Evolutionary conservation across 2,329 filamentous ascomycete species (phyloP), one percentile per base, ranked within the genome.

Genomic region (Didymosphaeria variabile): DNA sequence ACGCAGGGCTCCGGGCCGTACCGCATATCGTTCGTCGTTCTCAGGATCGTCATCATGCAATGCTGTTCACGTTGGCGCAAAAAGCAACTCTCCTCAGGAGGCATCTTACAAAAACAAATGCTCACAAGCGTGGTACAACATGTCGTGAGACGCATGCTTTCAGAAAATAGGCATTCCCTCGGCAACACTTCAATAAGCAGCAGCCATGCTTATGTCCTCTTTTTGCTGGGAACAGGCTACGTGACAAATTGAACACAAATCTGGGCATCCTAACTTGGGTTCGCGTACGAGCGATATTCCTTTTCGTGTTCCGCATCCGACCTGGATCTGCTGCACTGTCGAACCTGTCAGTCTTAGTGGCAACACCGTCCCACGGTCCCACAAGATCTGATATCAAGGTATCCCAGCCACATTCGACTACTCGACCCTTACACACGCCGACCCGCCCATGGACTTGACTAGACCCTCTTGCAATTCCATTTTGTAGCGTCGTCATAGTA

Each of bases 341-440:
- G 31, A 55, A 55, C 42, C 53, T 55, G 53, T 55, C 53, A 55
- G 53, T 46, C 53, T 45, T 47, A 55, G 52, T 17, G n/a, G 26
- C 38, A 19, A 4, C 32, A n/a, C 40, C 31, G n/a, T 40, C 26
- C 7, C 53, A 46, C 19, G 19, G 15, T n/a, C n/a, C n/a, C 42
- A 55, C 42, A 36, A 46, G 31, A 55, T 55, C 53, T 47, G n/a
- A n/a, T 36, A 19, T 45, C 29, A 7, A 9, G 26, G 19, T 46
- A 55, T n/a, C 31, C 26, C 38, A 17, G 31, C 19, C 19, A 32
- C 52, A 34, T n/a, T 32, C 23, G 52, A 46, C 29, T 21, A 31
- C 26, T 47, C 31, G 12, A 55, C 23, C 17, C 13, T 55, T 5
- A 29, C n/a, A 44, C 42, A 36, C 29, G 13, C 31, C 38, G 47